Percentiles rank a stretch among this genome's conserved stretches.
Evolutionary conservation across 768 basidiomycete genomes (phyloP).

Genomic region (Termitomyces sp.): DNA sequence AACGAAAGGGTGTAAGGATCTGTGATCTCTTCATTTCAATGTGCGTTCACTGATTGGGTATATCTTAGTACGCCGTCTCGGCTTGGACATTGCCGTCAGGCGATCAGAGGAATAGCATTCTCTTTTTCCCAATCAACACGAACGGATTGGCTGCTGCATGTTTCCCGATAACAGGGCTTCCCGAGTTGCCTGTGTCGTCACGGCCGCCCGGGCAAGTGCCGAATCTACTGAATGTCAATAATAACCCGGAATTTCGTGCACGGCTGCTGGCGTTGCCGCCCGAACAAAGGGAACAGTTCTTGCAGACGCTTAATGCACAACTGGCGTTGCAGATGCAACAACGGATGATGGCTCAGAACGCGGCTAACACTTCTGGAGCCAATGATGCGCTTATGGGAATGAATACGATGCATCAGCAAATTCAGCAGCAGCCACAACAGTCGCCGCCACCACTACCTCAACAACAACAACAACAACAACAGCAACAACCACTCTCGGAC

Average conservation of each 20-base stretch:
- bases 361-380: background rate
- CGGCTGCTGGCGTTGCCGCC: constrained; percentile 19
- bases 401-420: constrained; percentile 10
- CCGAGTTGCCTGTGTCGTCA: constrained; percentile 25
- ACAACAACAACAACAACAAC: constrained; percentile 16
- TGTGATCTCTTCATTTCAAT: background rate
- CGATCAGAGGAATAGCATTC: constrained; percentile 25
- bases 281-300: constrained; percentile 18
- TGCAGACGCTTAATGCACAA: constrained; percentile 15
- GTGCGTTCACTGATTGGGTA: background rate
- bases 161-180: constrained; percentile 34
- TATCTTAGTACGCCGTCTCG: constrained; percentile 31
- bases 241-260: constrained; percentile 11
- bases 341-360: constrained; percentile 4
- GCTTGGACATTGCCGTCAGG: constrained; percentile 31
- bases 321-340: background rate
- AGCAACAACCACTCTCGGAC: constrained; percentile 14
- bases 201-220: background rate
- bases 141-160: constrained; percentile 24
- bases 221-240: background rate
- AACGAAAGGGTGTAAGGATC: constrained; percentile 39
- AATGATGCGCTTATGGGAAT: constrained; percentile 8
- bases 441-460: constrained; percentile 5
- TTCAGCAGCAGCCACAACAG: constrained; percentile 20
- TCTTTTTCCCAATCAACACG: constrained; percentile 29